Percentiles rank a stretch among this genome's conserved stretches.
Conservation (phyloP, 805 yeast species). For the Pichia cephalocereana region DNA sequence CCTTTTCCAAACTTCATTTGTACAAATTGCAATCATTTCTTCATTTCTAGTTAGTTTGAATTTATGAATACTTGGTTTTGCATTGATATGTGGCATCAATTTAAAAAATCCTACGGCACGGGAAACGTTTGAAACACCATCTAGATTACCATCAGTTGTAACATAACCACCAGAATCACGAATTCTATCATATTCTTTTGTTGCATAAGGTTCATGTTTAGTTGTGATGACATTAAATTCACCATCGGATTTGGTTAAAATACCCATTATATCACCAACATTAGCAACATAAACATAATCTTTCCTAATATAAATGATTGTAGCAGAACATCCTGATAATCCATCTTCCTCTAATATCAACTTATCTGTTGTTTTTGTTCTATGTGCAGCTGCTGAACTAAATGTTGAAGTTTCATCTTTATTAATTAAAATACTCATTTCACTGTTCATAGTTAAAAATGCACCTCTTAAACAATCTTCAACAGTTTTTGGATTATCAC, state of each 20-base stretch:
- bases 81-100: conserved; percentile 77
- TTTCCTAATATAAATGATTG: conserved; percentile 71
- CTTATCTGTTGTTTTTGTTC: conserved; percentile 42
- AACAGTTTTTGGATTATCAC: conserved; percentile 38
- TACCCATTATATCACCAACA: conserved; percentile 82
- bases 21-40: conserved; percentile 78
- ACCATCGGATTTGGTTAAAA: conserved; percentile 73
- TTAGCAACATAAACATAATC: conserved; percentile 70
- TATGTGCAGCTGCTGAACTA: conserved; percentile 41
- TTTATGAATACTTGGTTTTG: conserved; percentile 73
- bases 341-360: conserved; percentile 57
- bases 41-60: conserved; percentile 57
- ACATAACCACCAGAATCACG: conserved; percentile 90
- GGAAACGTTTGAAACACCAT: conserved; percentile 74
- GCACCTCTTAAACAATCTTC: conserved; percentile 76
- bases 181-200: conserved; percentile 74
- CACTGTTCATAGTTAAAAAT: conserved; percentile 71
- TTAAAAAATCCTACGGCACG: conserved; percentile 90
- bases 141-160: conserved; percentile 73
- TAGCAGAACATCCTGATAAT: conserved; percentile 74
- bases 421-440: conserved; percentile 55
- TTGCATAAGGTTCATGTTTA: conserved; percentile 75
- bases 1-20: conserved; percentile 77
- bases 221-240: conserved; percentile 64
- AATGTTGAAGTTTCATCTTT: conserved; percentile 34